A percentile compares a stretch with the other conserved stretches of the same genome.
phyloP scores from a whole-genome alignment of 805 yeast species.

The Saccharomycopsis lassenensis region DNA sequence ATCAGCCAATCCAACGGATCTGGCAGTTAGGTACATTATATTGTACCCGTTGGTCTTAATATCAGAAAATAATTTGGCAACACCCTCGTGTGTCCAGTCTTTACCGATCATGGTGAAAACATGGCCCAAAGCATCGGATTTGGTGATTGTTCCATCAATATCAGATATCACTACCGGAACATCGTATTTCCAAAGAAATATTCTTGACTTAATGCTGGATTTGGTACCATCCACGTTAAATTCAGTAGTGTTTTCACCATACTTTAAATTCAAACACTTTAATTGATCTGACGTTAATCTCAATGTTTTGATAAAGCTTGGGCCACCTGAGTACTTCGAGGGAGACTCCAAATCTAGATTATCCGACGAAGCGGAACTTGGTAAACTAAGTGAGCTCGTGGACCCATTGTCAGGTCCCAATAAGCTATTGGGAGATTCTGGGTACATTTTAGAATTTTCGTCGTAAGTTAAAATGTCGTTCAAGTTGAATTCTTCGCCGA shows the following conservation, averaged over 20 bases:
- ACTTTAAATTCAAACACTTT: slow-evolving; percentile 54
- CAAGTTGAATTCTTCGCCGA: slow-evolving; percentile 42
- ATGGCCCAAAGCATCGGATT: slow-evolving; percentile 95
- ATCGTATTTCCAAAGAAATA: slow-evolving; percentile 73
- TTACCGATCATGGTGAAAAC: slow-evolving; percentile 86
- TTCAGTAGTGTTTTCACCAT: slow-evolving; percentile 69
- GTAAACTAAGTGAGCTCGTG: background rate
- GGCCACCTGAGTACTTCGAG: background rate
- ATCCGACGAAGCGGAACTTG: slow-evolving; percentile 6
- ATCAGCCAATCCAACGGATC: slow-evolving; percentile 94
- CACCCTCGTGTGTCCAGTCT: slow-evolving; percentile 98
- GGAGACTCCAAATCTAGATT: too few species aligned
- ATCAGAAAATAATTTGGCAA: slow-evolving; percentile 83
- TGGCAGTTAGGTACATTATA: slow-evolving; percentile 84
- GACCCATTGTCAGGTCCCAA: too few species aligned
- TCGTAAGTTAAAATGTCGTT: slow-evolving; percentile 42
- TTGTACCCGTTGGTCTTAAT: slow-evolving; percentile 83
- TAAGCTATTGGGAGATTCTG: too few species aligned
- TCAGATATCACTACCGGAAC: slow-evolving; percentile 93
- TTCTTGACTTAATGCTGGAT: slow-evolving; percentile 60
- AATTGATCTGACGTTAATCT: slow-evolving; percentile 88
- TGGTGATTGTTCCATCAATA: slow-evolving; percentile 96
- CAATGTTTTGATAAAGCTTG: slow-evolving; percentile 68
- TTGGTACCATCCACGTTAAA: slow-evolving; percentile 79
- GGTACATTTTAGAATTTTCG: slow-evolving; percentile 54